These are phyloP conservation scores for Candida sanyiensis DNA, from an alignment of 805 yeast species.

Conservation along the genomic window DNA sequence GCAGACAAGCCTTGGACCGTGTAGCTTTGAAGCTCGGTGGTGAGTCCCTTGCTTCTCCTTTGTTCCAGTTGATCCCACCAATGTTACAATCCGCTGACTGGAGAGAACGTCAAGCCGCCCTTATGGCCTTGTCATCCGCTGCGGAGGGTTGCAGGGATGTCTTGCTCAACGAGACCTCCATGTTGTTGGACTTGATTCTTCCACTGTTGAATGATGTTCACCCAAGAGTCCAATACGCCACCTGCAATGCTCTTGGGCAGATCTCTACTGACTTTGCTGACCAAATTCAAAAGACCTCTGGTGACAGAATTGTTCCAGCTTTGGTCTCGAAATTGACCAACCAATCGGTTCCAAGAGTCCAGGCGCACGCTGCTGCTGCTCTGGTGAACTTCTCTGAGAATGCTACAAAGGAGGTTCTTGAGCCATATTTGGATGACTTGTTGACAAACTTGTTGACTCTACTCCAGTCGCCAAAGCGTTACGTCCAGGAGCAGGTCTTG, in stretches of 20 bases:
- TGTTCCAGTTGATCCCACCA: slow-evolving; percentile 79
- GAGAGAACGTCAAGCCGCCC: slow-evolving; percentile 95
- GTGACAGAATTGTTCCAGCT: slow-evolving; percentile 78
- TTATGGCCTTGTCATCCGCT: slow-evolving; percentile 94
- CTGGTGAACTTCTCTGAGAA: slow-evolving; percentile 91
- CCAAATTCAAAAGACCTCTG: slow-evolving; percentile 74
- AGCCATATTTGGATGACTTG: slow-evolving; percentile 86
- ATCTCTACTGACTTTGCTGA: slow-evolving; percentile 95
- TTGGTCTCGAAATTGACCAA: slow-evolving; percentile 73
- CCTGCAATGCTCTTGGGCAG: slow-evolving; percentile 96
- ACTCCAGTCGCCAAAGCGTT: slow-evolving; percentile 79
- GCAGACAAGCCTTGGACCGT: slow-evolving; percentile 91
- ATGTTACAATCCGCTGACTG: slow-evolving; percentile 75
- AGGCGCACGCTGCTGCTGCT: slow-evolving; percentile 98
- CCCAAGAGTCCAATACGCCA: slow-evolving; percentile 93
- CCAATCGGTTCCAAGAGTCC: slow-evolving; percentile 82
- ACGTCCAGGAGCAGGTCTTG: slow-evolving; percentile 94
- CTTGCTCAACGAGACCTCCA: slow-evolving; percentile 73
- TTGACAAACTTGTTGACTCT: slow-evolving; percentile 68
- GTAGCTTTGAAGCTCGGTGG: slow-evolving; percentile 82
- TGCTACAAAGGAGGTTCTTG: slow-evolving; percentile 79
- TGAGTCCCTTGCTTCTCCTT: slow-evolving; percentile 72
- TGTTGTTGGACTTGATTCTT: slow-evolving; percentile 74
- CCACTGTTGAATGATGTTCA: slow-evolving; percentile 85
- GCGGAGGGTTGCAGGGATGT: slow-evolving; percentile 97